A percentile compares a stretch with the other conserved stretches of the same genome.
These are phyloP conservation scores for Coniella lustricola DNA, from an alignment of 2,329 filamentous ascomycete genomes.

Conservation along the genomic window DNA sequence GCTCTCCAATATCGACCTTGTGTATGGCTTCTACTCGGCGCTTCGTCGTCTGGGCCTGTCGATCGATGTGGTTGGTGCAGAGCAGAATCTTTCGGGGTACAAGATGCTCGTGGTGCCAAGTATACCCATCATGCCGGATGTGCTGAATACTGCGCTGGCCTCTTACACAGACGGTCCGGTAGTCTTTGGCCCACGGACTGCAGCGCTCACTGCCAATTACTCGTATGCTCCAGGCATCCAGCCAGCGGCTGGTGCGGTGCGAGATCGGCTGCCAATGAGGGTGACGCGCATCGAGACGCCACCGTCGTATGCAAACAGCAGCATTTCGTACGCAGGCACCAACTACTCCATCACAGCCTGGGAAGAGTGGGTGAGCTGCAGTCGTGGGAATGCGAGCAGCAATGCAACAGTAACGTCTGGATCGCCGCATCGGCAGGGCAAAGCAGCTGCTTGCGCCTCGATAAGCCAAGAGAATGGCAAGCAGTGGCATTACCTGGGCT, in stretches of 20 bases:
- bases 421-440: slow-evolving; percentile 18
- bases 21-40: slow-evolving; percentile 19
- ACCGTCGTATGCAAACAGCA: slow-evolving; percentile 17
- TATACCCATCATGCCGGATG: slow-evolving; percentile 18
- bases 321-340: slow-evolving; percentile 15
- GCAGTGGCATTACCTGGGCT: slow-evolving; percentile 18
- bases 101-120: slow-evolving; percentile 20
- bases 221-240: slow-evolving; percentile 17
- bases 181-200: slow-evolving; percentile 19
- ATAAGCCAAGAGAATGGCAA: background rate
- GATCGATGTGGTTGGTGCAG: slow-evolving; percentile 18
- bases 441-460: slow-evolving; percentile 18
- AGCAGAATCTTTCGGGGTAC: slow-evolving; percentile 18
- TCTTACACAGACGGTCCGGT: slow-evolving; percentile 15
- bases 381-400: slow-evolving; percentile 15
- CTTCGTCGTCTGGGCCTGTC: slow-evolving; percentile 20
- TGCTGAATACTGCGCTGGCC: slow-evolving; percentile 14
- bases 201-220: slow-evolving; percentile 17
- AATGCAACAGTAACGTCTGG: slow-evolving; percentile 17
- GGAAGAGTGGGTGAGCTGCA: slow-evolving; percentile 19
- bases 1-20: slow-evolving; percentile 17
- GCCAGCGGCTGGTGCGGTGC: slow-evolving; percentile 16
- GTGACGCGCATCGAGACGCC: slow-evolving; percentile 21
- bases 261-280: slow-evolving; percentile 18
- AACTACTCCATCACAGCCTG: slow-evolving; percentile 18